Conservation (phyloP, 371 early-diverging fungal genomes). For the Mortierella sp. region DNA sequence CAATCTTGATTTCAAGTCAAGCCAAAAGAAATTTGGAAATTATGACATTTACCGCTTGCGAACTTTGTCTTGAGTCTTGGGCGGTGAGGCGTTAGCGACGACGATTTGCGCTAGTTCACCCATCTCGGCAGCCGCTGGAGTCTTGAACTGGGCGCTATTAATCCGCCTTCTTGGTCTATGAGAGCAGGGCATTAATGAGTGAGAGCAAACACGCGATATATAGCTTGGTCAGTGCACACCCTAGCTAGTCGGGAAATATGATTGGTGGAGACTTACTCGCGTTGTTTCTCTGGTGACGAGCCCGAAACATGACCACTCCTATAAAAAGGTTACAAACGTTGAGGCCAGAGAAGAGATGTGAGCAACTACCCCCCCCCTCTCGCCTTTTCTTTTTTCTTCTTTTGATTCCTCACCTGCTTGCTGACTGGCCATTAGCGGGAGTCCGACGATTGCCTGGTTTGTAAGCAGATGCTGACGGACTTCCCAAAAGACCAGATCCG, state of each 20-base stretch:
- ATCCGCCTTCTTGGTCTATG: conserved; percentile 40
- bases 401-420: neutral
- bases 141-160: conserved; percentile 50
- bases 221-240: too few relatives aligned
- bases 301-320: neutral
- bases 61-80: conserved; percentile 39
- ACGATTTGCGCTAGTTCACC: conserved; percentile 36
- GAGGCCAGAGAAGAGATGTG: neutral
- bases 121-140: conserved; percentile 38
- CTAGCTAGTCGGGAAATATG: conserved; percentile 10
- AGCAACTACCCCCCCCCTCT: neutral
- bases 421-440: neutral
- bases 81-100: conserved; percentile 42
- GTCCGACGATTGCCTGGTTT: neutral
- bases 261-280: conserved; percentile 31
- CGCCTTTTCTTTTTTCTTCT: too few relatives aligned
- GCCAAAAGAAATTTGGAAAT: neutral
- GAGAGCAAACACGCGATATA: neutral
- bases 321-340: neutral
- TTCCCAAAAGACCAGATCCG: neutral
- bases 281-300: conserved; percentile 12
- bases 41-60: conserved; percentile 31
- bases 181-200: too few relatives aligned
- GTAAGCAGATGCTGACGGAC: conserved; percentile 2
- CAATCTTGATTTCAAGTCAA: too few relatives aligned